Conservation (phyloP, 768 basidiomycete genomes). For the Coprinellus micaceus region DNA sequence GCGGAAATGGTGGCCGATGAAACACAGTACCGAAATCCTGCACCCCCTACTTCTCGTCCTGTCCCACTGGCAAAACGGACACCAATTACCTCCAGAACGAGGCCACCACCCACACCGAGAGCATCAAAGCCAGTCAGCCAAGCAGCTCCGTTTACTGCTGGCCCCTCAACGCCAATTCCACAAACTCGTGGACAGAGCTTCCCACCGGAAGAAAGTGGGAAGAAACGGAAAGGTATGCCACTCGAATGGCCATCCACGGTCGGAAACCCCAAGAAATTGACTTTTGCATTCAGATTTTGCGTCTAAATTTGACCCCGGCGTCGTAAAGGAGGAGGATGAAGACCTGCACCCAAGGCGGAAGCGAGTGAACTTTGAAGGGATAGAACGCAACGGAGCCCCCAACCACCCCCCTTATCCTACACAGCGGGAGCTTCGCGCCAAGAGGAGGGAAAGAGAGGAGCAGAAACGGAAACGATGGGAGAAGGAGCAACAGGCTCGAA, state of each 20-base stretch:
- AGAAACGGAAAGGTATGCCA: constrained; percentile 51
- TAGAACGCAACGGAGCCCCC: background rate
- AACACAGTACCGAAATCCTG: constrained; percentile 27
- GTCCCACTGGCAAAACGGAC: background rate
- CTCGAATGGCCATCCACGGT: too few relatives aligned
- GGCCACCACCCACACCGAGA: background rate
- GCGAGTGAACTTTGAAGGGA: constrained; percentile 3
- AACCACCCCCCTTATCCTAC: constrained; percentile 41
- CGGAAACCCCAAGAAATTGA: constrained; percentile 20
- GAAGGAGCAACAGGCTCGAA: constrained; percentile 33
- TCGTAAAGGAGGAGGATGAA: constrained; percentile 25
- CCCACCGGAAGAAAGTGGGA: constrained; percentile 23
- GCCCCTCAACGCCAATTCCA: constrained; percentile 15
- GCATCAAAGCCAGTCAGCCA: constrained; percentile 2
- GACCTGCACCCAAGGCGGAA: background rate
- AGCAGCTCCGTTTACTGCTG: background rate
- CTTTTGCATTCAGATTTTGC: background rate
- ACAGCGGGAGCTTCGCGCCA: constrained; percentile 36
- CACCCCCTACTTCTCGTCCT: background rate
- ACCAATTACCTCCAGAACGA: background rate
- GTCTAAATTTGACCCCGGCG: background rate
- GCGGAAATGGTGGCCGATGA: constrained; percentile 48
- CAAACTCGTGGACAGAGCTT: constrained; percentile 15
- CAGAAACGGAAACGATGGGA: constrained; percentile 40
- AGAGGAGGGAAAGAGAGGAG: constrained; percentile 36